Conservation (phyloP, 192 early-diverging fungal species). For the Glomus cerebriforme region DNA sequence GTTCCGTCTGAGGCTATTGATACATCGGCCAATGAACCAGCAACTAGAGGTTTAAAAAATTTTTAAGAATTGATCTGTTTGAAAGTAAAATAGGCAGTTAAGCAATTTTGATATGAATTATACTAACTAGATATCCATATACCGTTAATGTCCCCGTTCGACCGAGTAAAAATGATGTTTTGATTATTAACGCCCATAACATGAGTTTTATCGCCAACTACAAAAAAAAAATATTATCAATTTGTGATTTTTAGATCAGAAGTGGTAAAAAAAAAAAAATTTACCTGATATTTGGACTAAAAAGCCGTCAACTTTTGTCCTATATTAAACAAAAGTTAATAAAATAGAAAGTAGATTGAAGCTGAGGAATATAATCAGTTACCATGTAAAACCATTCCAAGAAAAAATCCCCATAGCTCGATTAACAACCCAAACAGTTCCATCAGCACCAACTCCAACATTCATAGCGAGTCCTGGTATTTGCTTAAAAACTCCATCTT, state of each 20-base stretch:
- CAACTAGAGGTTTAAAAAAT: neutral
- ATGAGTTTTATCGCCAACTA: neutral
- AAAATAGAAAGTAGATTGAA: neutral
- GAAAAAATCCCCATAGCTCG: neutral
- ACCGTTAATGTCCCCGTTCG: neutral
- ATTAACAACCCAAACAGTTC: conserved; percentile 1
- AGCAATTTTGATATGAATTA: too few relatives aligned
- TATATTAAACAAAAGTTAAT: neutral
- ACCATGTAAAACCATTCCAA: neutral
- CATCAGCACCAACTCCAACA: neutral
- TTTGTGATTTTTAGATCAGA: neutral
- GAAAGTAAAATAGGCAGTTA: too few relatives aligned
- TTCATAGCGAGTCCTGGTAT: neutral
- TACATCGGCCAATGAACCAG: neutral
- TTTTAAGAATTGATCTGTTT: neutral
- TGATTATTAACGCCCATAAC: neutral
- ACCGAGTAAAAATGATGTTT: neutral
- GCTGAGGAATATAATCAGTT: neutral
- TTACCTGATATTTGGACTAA: conserved; percentile 2
- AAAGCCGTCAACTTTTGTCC: neutral
- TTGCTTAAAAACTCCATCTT: neutral
- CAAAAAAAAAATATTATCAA: neutral
- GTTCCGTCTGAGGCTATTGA: neutral
- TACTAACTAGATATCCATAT: neutral
- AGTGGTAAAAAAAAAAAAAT: neutral